Conservation (phyloP, 352 stramenopile species). For the Phytophthora boehmeriae region DNA sequence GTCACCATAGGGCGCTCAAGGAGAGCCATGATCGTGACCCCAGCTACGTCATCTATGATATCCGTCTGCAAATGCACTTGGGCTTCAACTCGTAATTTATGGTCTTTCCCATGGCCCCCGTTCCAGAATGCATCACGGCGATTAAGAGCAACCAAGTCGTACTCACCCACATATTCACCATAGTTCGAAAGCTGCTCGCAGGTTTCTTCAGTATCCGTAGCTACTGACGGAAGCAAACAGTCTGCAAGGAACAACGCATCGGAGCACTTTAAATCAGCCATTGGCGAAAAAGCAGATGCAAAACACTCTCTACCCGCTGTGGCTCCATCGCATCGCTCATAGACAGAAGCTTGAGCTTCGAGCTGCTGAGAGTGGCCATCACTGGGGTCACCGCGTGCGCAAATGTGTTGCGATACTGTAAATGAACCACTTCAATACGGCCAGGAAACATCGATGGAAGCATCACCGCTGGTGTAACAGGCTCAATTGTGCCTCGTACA, state of each 20-base stretch:
- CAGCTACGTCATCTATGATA: slow-evolving; percentile 36
- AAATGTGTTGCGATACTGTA: slow-evolving; percentile 55
- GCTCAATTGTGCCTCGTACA: slow-evolving; percentile 39
- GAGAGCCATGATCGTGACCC: slow-evolving; percentile 37
- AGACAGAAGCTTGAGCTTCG: slow-evolving; percentile 27
- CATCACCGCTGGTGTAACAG: slow-evolving; percentile 28
- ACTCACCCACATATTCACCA: slow-evolving; percentile 33
- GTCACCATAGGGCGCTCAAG: slow-evolving; percentile 44
- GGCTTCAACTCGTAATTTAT: slow-evolving; percentile 18
- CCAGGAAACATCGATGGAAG: slow-evolving; percentile 49
- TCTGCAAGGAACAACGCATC: slow-evolving; percentile 39
- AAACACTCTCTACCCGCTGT: slow-evolving; percentile 25
- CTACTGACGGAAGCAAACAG: slow-evolving; percentile 24
- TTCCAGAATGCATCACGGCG: slow-evolving; percentile 42
- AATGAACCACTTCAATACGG: slow-evolving; percentile 28
- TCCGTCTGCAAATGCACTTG: slow-evolving; percentile 41
- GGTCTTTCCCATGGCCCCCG: slow-evolving; percentile 1
- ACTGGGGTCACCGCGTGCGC: slow-evolving; percentile 35
- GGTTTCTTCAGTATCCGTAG: slow-evolving; percentile 13
- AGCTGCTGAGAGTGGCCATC: slow-evolving; percentile 16
- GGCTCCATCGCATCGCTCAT: slow-evolving; percentile 22
- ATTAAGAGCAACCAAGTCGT: slow-evolving; percentile 40
- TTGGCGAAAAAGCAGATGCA: slow-evolving; percentile 44
- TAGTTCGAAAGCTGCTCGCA: slow-evolving; percentile 43
- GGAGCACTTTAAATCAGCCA: slow-evolving; percentile 31